Percentiles rank a stretch among this genome's conserved stretches.
Conservation (phyloP, 2,329 filamentous ascomycete species). For the Pestalotiopsis sp. region DNA sequence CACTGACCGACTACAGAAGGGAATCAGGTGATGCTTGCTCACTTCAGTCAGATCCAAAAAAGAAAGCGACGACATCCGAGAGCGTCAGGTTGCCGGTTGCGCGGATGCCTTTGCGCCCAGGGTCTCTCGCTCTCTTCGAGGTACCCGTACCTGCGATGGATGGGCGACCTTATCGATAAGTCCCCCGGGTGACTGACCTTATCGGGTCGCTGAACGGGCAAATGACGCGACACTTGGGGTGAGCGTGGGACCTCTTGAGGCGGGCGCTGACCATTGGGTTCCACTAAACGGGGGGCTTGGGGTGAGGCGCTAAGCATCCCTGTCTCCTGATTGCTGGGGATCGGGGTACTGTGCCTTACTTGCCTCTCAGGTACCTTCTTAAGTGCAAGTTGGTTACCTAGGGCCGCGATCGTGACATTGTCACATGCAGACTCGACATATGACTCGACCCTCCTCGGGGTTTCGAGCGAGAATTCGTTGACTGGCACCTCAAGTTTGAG, state of each 20-base stretch:
- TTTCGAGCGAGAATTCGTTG: neutral
- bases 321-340: neutral
- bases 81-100: neutral
- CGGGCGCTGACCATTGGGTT: neutral
- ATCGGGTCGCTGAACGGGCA: neutral
- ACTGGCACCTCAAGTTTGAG: neutral
- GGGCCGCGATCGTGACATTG: neutral
- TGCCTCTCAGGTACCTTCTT: neutral
- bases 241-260: neutral
- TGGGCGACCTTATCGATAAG: conserved; percentile 9
- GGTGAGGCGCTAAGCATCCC: conserved; percentile 7
- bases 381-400: neutral
- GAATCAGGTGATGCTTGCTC: neutral
- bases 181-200: neutral
- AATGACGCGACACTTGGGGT: conserved; percentile 10
- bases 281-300: neutral
- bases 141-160: neutral
- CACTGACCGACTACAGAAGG: neutral
- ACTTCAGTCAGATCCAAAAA: neutral
- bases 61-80: neutral
- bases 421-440: neutral
- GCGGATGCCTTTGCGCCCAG: neutral
- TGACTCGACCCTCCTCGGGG: neutral
- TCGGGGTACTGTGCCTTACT: neutral
- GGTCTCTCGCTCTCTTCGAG: neutral